Conservation (phyloP, 192 early-diverging fungal genomes). For the Podila clonocystis region DNA sequence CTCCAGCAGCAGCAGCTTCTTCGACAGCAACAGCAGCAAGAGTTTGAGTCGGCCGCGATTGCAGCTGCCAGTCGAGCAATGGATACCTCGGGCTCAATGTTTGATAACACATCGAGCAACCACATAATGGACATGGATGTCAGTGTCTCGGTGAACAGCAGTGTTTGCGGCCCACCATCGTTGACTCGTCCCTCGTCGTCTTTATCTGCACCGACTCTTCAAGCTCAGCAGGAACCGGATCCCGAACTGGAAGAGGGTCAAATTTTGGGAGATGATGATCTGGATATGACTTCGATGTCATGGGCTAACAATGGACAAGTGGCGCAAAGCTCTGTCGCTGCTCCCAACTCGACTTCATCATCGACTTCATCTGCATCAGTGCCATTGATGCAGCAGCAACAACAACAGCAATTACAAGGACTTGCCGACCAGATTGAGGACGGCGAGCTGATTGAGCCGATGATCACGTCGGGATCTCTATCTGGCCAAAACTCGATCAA, state of each 20-base stretch:
- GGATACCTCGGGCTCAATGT: neutral
- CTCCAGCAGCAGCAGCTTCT: conserved; percentile 32
- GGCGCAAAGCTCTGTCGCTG: neutral
- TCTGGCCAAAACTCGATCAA: neutral
- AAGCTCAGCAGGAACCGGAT: conserved; percentile 20
- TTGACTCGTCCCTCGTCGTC: conserved; percentile 3
- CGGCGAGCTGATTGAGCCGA: neutral
- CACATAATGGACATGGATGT: conserved; percentile 5
- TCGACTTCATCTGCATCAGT: neutral
- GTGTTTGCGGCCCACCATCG: neutral
- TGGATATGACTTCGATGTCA: conserved; percentile 21
- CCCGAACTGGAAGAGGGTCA: conserved; percentile 37
- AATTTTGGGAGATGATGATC: conserved; percentile 32
- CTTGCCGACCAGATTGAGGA: neutral
- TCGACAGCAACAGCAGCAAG: conserved; percentile 25
- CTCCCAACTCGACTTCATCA: neutral
- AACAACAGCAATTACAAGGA: neutral
- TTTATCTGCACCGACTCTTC: conserved; percentile 21
- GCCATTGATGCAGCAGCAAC: neutral
- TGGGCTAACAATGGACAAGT: conserved; percentile 9
- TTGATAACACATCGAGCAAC: neutral
- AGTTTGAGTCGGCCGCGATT: neutral
- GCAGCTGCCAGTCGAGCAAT: conserved; percentile 15
- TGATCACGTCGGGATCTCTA: neutral
- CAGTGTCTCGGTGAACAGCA: neutral